Percentiles rank a stretch among this genome's conserved stretches.
Evolutionary conservation across 1,139 yeast genomes (phyloP).

Genomic region (Zygosaccharomyces sapae): DNA sequence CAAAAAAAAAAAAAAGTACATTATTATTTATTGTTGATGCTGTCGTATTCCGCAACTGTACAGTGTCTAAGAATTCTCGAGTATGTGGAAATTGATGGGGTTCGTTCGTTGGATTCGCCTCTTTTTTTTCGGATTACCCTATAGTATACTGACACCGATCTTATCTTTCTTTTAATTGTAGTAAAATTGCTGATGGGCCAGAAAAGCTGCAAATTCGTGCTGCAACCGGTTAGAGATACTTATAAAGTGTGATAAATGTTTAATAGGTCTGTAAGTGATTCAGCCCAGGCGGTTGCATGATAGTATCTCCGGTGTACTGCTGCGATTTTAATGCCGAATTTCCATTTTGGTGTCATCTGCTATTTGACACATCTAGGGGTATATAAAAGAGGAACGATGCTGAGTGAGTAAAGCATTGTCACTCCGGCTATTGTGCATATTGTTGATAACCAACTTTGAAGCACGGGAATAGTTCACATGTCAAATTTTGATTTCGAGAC

Average conservation of each 20-base stretch:
- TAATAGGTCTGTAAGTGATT: no score
- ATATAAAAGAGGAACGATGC: neutral
- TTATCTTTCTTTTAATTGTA: neutral
- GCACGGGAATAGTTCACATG: conserved; percentile 1
- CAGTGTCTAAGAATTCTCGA: no score
- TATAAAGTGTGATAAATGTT: neutral
- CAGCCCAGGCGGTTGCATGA: no score
- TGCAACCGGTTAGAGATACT: neutral
- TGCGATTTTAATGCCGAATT: neutral
- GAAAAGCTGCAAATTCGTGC: neutral
- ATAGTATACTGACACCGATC: neutral
- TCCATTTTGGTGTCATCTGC: neutral
- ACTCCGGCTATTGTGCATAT: no score
- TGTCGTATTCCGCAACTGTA: no score
- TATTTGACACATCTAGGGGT: neutral
- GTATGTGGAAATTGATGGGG: no score
- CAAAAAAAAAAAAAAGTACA: no score
- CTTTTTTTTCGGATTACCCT: neutral
- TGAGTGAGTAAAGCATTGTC: neutral
- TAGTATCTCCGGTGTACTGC: no score
- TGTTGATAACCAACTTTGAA: no score
- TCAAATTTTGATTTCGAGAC: conserved; percentile 7
- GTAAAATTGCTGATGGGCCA: neutral
- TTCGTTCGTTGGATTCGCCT: neutral
- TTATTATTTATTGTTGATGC: no score